A percentile compares a stretch with the other conserved stretches of the same genome.
Conservation (phyloP, 2,329 filamentous ascomycete species). For the Aspergillus tubingensis region DNA sequence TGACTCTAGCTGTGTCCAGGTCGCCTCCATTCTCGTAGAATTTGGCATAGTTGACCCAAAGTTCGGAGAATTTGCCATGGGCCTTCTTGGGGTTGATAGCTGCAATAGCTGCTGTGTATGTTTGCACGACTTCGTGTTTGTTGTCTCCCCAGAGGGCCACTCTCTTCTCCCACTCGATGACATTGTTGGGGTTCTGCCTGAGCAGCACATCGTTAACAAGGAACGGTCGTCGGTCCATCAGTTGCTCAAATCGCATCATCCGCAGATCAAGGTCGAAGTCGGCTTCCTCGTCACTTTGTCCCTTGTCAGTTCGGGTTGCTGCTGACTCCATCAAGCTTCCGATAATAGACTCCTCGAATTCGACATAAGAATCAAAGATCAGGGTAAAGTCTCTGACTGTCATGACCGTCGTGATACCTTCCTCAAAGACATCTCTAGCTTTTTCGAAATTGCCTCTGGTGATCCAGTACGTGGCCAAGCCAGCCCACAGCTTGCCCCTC, state of each 20-base stretch:
- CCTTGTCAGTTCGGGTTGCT: conserved; percentile 75
- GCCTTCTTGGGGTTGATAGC: conserved; percentile 94
- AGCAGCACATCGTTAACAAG: conserved; percentile 93
- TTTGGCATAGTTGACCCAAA: conserved; percentile 96
- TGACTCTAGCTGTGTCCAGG: conserved; percentile 79
- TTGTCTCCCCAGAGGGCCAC: conserved; percentile 96
- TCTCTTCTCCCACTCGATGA: conserved; percentile 95
- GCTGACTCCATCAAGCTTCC: conserved; percentile 87
- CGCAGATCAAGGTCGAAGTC: conserved; percentile 94
- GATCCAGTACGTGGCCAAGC: conserved; percentile 95
- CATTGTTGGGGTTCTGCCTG: conserved; percentile 93
- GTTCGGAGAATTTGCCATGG: conserved; percentile 85
- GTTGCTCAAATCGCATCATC: conserved; percentile 96
- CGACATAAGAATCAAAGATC: conserved; percentile 92
- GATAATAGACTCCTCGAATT: conserved; percentile 96
- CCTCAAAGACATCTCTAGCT: conserved; percentile 90
- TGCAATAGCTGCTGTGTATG: conserved; percentile 91
- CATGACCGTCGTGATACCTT: conserved; percentile 97
- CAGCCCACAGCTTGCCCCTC: conserved; percentile 90
- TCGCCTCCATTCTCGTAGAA: conserved; percentile 92
- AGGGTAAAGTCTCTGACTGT: conserved; percentile 96
- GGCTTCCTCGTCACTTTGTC: conserved; percentile 73
- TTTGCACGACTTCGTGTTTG: conserved; percentile 84
- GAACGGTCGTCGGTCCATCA: conserved; percentile 96
- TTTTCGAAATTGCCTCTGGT: conserved; percentile 88